Evolutionary conservation across 306 rosid species (phyloP).

Genomic region (Cucumis sativus): Cucumber_9930_V3 NC_026655.2:25426501-25427000

Average conservation of each 20-base stretch:
- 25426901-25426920: too few relatives aligned
- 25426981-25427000: too few relatives aligned
- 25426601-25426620: conserved; percentile 56
- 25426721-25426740: conserved; percentile 93
- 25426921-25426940: too few relatives aligned
- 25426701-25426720: conserved; percentile 81
- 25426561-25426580: conserved; percentile 60
- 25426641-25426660: conserved; percentile 88
- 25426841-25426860: too few relatives aligned
- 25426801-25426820: too few relatives aligned
- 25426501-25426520: conserved; percentile 21
- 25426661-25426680: conserved; percentile 92
- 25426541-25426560: conserved; percentile 90
- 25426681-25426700: conserved; percentile 76
- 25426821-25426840: too few relatives aligned
- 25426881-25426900: too few relatives aligned
- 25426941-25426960: too few relatives aligned
- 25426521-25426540: conserved; percentile 66
- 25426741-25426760: conserved; percentile 35
- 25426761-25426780: too few relatives aligned
- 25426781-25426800: too few relatives aligned
- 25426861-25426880: too few relatives aligned
- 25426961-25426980: too few relatives aligned
- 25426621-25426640: conserved; percentile 58
- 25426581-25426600: conserved; percentile 96